phyloP scores from a whole-genome alignment of 78 protist genomes.

The Polysphondylium violaceum region DNA sequence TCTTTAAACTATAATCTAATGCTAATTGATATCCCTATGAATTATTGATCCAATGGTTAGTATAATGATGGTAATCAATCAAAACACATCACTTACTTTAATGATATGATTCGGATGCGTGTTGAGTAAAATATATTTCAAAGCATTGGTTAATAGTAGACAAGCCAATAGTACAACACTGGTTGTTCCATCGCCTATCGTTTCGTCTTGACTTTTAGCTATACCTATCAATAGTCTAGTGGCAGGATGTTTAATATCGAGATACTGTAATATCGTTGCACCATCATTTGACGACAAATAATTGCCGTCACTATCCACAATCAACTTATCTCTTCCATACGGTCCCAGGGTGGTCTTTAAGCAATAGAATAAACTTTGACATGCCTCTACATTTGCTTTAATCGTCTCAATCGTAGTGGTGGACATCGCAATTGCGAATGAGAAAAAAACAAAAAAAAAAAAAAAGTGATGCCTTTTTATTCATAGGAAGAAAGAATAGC shows the following conservation, averaged over 20 bases:
- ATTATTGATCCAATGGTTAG: neutral
- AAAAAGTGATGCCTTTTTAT: too few relatives aligned
- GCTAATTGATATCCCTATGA: conserved; percentile 36
- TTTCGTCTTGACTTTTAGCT: conserved; percentile 50
- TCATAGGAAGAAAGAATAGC: too few relatives aligned
- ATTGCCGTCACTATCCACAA: conserved; percentile 15
- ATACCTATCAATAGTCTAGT: conserved; percentile 28
- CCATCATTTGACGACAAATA: conserved; percentile 64
- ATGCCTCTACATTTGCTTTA: conserved; percentile 26
- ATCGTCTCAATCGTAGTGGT: neutral
- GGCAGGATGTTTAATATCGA: conserved; percentile 39
- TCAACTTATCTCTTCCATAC: conserved; percentile 67
- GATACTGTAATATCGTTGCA: conserved; percentile 44
- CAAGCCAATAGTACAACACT: conserved; percentile 58
- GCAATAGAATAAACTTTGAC: conserved; percentile 1
- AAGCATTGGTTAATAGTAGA: conserved; percentile 10
- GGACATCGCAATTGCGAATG: too few relatives aligned
- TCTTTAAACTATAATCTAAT: conserved; percentile 19
- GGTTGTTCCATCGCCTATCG: conserved; percentile 75
- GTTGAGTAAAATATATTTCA: conserved; percentile 15
- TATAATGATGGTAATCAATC: neutral
- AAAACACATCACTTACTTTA: neutral
- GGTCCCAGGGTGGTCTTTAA: conserved; percentile 60
- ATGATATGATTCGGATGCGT: conserved; percentile 40
- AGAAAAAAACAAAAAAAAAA: too few relatives aligned